Evolutionary conservation across 2,329 filamentous ascomycete genomes (phyloP).

Genomic region (Neofusicoccum sp.): DNA sequence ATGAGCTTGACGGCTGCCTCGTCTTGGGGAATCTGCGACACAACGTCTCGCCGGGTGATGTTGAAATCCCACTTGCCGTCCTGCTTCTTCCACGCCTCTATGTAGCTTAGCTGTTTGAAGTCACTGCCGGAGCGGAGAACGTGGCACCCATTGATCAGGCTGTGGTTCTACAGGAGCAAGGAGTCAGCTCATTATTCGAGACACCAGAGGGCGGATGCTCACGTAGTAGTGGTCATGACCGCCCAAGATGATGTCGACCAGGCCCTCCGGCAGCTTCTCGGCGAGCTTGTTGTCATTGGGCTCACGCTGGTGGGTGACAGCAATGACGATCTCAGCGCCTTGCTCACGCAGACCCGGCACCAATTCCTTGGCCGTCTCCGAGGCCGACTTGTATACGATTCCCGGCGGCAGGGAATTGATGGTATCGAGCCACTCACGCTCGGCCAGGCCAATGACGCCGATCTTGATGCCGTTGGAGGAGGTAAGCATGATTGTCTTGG

Average conservation of each 20-base stretch:
- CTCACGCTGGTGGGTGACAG: constrained; percentile 81
- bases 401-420: constrained; percentile 83
- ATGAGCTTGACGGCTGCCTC: constrained; percentile 61
- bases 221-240: constrained; percentile 88
- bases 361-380: constrained; percentile 70
- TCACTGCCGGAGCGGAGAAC: constrained; percentile 85
- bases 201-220: not conserved
- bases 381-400: constrained; percentile 77
- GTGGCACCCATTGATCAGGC: constrained; percentile 73
- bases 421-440: constrained; percentile 84
- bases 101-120: constrained; percentile 88
- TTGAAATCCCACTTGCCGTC: constrained; percentile 70
- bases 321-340: constrained; percentile 80
- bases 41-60: constrained; percentile 72
- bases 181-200: constrained; percentile 23
- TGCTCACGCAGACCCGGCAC: constrained; percentile 70
- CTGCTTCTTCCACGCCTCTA: constrained; percentile 67
- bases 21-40: constrained; percentile 66
- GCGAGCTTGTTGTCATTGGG: constrained; percentile 88
- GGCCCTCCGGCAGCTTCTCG: constrained; percentile 63
- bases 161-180: constrained; percentile 47
- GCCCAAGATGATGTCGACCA: constrained; percentile 82
- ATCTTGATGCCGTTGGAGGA: constrained; percentile 82
- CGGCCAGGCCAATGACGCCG: constrained; percentile 79
- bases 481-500: constrained; percentile 73